phyloP scores from a whole-genome alignment of 2,329 filamentous ascomycete genomes.

The Fusarium luffae region DNA sequence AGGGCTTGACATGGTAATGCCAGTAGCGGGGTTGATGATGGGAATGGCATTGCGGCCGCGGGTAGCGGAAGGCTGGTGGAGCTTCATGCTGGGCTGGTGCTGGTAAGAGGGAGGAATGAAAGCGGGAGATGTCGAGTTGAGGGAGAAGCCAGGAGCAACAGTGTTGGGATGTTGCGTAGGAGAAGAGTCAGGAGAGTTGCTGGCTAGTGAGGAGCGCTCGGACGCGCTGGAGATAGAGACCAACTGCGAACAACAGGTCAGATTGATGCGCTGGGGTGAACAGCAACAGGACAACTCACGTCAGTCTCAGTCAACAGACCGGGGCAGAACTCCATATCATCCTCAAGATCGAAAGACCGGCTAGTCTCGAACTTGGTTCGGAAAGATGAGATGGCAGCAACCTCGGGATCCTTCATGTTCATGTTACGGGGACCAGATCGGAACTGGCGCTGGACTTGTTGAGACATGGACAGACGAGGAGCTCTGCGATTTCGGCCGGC shows the following conservation, averaged over 20 bases:
- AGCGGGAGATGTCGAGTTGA: conserved; percentile 73
- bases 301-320: conserved; percentile 91
- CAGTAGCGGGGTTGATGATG: conserved; percentile 95
- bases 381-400: conserved; percentile 80
- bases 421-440: conserved; percentile 81
- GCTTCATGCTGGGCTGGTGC: conserved; percentile 76
- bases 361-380: conserved; percentile 90
- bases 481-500: conserved; percentile 86
- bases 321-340: conserved; percentile 96
- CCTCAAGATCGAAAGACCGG: conserved; percentile 93
- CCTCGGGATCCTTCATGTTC: conserved; percentile 81
- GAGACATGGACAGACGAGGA: conserved; percentile 80
- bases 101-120: conserved; percentile 75
- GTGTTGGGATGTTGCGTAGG: conserved; percentile 89
- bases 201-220: conserved; percentile 93
- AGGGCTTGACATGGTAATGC: conserved; percentile 87
- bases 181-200: conserved; percentile 91
- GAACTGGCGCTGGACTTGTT: conserved; percentile 88
- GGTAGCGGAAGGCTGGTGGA: conserved; percentile 90
- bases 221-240: conserved; percentile 93
- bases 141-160: conserved; percentile 80
- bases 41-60: conserved; percentile 95
- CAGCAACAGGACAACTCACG: conserved; percentile 67
- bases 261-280: conserved; percentile 33
- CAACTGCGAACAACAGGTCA: conserved; percentile 68